Evolutionary conservation across 1,284 basidiomycete species (phyloP), one percentile per base, ranked within the genome.

Genomic region (Neolentinus lepideus): DNA sequence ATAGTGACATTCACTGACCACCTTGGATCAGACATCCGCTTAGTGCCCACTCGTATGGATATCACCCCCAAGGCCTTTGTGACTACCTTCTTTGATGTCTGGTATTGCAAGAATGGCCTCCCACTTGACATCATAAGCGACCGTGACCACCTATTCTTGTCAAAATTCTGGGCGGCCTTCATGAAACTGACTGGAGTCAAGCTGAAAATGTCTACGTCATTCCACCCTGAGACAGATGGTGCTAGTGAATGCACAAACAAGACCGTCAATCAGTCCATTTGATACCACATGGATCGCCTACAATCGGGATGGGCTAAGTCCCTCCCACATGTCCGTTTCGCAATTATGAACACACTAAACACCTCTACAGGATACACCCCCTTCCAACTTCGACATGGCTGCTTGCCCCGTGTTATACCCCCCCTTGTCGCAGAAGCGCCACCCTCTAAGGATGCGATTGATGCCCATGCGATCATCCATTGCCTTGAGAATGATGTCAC

Each of bases 231-330:
- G 54, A 74, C 63, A 1, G 64, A 67, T 35, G 63, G 61, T 21
- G 12, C 52, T 0, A 61, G 60, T 21, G 60, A 66, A 33, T 53
- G 60, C 3, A 60, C 59, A 1, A 66, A 64, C 56, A 60, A 61
- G 24, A 62, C 58, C 0, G 55, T 75, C 0, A 67, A 60, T 48
- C 73, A 75, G 54, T 61, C 60, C 16, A 55, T 78, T 1, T 64
- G 64, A 0, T 74, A 67, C 55, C 65, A 71, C 55, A 66, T 76
- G 2, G 66, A 71, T 21, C 62, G 69, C 33, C 62, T 74, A 22
- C 76, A 81, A 57, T 62, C 64, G 25, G 70, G 78, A 4, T 82
- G 78, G 79, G 58, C 62, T 0, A 10, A 50, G 0, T 63, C 66
- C 0, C 61, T 80, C 0, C 72, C 74, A n/a, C 57, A 54, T 0